Evolutionary conservation across 345 rosid genomes (phyloP), one percentile per base, ranked within the genome.

Genomic region (Brassica juncea): DNA sequence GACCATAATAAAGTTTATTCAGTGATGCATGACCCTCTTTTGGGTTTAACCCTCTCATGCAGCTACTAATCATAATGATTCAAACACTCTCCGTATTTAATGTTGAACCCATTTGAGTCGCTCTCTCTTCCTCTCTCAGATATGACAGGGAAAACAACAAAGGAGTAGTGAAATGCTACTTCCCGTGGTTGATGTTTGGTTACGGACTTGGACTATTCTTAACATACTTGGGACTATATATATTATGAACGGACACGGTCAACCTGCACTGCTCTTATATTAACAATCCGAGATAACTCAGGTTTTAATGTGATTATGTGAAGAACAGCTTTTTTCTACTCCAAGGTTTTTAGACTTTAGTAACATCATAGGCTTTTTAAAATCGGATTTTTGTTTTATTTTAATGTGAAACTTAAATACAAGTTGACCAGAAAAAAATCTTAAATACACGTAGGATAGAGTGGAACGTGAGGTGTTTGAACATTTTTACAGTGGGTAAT

Each of bases 191-290:
- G 83, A 80, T 80, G 73, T 67, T 87, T 79, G 99, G 99, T 76
- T 95, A 95, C 77, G 96, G 89, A 76, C 72, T 83, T 78, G 98
- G 99, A 35, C 97, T 95, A 6, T 79, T 88, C 80, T 66, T 93
- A 25, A 95, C 99, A 28, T 93, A 95, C 86, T 52, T 93, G 5
- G 98, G 94, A 55, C 81, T 27, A 27, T 91, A 65, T 95, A 90
- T 86, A 66, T 93, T n/a, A 96, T 96, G 99, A 58, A 95, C 58
- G 99, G 98, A 70, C 90, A 93, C 7, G 99, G 97, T 19, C 99
- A 93, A 76, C 99, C 99, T 47, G 99, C 99, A 16, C 88, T 95
- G 60, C 97, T 95, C 70, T 95, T 39, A 9, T 39, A 10, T 39
- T 39, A 39, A 39, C 47, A 39, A 39, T 9, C 12, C 47, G 14